Percentiles rank a stretch among this genome's conserved stretches.
Conservation (phyloP, 2,329 filamentous ascomycete species). For the Sporothrix brunneoviolacea region DNA sequence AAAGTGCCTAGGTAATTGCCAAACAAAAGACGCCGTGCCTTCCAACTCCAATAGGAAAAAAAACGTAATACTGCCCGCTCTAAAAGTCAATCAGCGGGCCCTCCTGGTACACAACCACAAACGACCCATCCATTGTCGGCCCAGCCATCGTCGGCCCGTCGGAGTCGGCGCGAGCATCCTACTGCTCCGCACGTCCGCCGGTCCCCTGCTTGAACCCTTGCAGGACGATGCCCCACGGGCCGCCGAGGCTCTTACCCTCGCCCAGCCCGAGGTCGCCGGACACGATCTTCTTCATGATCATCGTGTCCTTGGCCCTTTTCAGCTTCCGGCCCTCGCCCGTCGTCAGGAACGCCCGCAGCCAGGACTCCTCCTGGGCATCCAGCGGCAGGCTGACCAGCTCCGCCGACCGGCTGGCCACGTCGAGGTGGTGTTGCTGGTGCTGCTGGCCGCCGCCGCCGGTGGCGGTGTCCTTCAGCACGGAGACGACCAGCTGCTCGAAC, state of each 20-base stretch:
- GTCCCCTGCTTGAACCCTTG: slow-evolving; percentile 45
- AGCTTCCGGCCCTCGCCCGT: slow-evolving; percentile 58
- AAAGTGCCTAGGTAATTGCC: too few relatives aligned
- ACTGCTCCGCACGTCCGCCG: slow-evolving; percentile 24
- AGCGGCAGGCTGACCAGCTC: slow-evolving; percentile 70
- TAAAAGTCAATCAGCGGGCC: too few relatives aligned
- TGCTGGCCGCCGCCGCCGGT: slow-evolving; percentile 21
- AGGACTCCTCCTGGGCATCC: slow-evolving; percentile 61
- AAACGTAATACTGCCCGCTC: too few relatives aligned
- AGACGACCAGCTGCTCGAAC: slow-evolving; percentile 58
- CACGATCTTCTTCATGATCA: slow-evolving; percentile 67
- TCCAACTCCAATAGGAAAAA: too few relatives aligned
- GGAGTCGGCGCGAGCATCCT: slow-evolving; percentile 10
- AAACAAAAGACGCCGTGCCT: too few relatives aligned
- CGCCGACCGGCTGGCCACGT: slow-evolving; percentile 49
- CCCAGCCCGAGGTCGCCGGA: slow-evolving; percentile 52
- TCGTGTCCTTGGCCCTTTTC: slow-evolving; percentile 62
- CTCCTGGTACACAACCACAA: too few relatives aligned
- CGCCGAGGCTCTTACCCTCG: slow-evolving; percentile 34
- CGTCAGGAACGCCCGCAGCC: slow-evolving; percentile 65
- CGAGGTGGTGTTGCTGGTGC: slow-evolving; percentile 14
- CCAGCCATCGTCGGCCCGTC: neutral
- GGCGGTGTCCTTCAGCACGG: slow-evolving; percentile 41
- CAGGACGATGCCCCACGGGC: slow-evolving; percentile 43
- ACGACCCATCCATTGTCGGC: too few relatives aligned